Evolutionary conservation across 768 basidiomycete species (phyloP).

Genomic region (Tylopilus intermedius): DNA sequence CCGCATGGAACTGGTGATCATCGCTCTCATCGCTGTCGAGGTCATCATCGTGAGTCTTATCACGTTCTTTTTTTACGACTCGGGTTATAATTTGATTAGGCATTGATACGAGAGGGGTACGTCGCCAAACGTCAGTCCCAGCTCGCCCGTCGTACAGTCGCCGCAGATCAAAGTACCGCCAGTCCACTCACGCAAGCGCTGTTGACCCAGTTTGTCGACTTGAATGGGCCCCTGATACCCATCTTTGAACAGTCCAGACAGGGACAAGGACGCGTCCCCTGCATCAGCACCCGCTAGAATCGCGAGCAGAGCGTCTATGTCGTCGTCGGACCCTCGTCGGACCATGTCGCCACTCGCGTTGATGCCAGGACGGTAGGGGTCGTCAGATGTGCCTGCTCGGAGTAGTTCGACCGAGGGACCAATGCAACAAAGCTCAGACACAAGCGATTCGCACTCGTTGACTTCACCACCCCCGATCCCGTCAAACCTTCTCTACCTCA

Average conservation of each 20-base stretch:
- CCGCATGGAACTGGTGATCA: constrained; percentile 94
- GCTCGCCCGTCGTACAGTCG: constrained; percentile 30
- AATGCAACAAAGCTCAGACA: constrained; percentile 21
- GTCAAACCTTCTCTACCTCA: constrained; percentile 55
- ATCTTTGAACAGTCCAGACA: constrained; percentile 7
- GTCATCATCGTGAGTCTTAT: constrained; percentile 71
- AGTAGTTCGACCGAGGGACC: constrained; percentile 19
- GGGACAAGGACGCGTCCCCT: constrained; percentile 23
- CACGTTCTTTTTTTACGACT: not conserved
- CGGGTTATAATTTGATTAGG: constrained; percentile 36
- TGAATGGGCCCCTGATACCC: constrained; percentile 4
- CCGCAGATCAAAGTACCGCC: constrained; percentile 30
- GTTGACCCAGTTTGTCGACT: constrained; percentile 4
- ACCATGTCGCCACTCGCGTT: constrained; percentile 11
- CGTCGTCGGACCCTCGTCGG: constrained; percentile 8
- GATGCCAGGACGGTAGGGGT: constrained; percentile 11
- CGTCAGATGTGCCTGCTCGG: constrained; percentile 18
- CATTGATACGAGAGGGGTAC: constrained; percentile 66
- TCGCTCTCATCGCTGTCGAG: constrained; percentile 89
- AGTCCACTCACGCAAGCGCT: constrained; percentile 34
- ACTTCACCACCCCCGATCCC: constrained; percentile 39
- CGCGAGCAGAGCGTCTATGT: constrained; percentile 10
- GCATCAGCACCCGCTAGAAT: not conserved
- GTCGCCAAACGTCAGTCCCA: not conserved
- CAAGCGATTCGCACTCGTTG: constrained; percentile 32